Evolutionary conservation across 2,329 filamentous ascomycete genomes (phyloP).

Genomic region (Fusarium sarcochroum): DNA sequence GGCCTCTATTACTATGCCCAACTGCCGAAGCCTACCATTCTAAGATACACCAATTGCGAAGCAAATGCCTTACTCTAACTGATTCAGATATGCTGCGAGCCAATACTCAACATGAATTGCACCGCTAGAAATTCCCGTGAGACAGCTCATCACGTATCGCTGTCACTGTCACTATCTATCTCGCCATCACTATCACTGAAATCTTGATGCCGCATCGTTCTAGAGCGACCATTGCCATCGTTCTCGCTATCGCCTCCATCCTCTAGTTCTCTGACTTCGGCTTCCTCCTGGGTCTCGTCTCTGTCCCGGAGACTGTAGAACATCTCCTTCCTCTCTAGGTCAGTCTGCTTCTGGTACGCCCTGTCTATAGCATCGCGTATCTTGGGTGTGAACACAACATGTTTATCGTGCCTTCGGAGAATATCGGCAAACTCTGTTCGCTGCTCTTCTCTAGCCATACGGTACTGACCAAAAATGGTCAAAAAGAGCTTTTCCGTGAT

Average conservation of each 20-base stretch:
- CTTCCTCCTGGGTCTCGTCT: background rate
- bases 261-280: background rate
- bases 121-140: background rate
- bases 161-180: too few species aligned
- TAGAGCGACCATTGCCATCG: too few species aligned
- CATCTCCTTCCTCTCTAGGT: background rate
- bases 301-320: background rate
- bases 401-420: background rate
- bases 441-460: background rate
- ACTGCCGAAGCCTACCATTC: too few species aligned
- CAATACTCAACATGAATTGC: background rate
- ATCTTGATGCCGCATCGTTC: too few species aligned
- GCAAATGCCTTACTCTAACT: too few species aligned
- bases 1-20: too few species aligned
- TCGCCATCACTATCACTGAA: too few species aligned
- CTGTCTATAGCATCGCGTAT: background rate
- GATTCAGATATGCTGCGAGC: too few species aligned
- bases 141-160: too few species aligned
- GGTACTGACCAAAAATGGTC: background rate
- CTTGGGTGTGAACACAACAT: background rate
- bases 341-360: background rate
- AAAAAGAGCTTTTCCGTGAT: slow-evolving; percentile 8
- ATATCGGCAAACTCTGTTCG: background rate
- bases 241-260: background rate
- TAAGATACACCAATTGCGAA: too few species aligned